Evolutionary conservation across 768 basidiomycete species (phyloP), one percentile per base, ranked within the genome.

Genomic region (Termitomyces sp.): DNA sequence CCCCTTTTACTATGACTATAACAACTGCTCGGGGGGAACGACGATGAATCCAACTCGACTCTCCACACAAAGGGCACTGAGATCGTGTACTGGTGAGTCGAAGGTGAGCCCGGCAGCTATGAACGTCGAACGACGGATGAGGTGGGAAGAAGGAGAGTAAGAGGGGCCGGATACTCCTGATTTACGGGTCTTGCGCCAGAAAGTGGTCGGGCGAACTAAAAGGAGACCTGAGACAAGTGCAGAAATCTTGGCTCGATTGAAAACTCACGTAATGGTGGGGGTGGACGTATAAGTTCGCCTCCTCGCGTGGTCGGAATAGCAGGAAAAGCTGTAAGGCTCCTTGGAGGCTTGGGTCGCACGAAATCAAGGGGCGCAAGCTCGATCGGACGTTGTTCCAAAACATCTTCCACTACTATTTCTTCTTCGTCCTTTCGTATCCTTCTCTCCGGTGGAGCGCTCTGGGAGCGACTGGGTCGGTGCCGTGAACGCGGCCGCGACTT

Each of bases 191-290:
- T 83, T 85, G 33, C 87, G 79, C 90, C 90, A 92, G 68, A 92
- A 90, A 0, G 90, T 87, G 7, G 83, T 88, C 0, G 90, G 89
- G n/a, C 90, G 86, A 36, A 90, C 89, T 91, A 60, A 14, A 47
- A 41, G 38, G 58, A 26, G 57, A 56, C 38, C 43, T 50, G 8
- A 50, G 53, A 22, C 9, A 33, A 32, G 24, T 9, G 32, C 13
- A 32, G 4, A 33, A 47, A 6, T n/a, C n/a, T n/a, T n/a, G 3
- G n/a, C 7, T 28, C n/a, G 9, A 16, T 53, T 46, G 54, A 24
- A 44, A 40, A 78, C 86, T 74, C 67, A 88, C 86, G 77, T 48
- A 88, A 73, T 48, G 84, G 83, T 16, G 87, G 87, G 55, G 84
- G 79, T 51, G 87, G 87, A 5, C 76, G 80, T 35, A 81, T 68